Base-by-base conservation (phyloP, 768 basidiomycete species). In the Hericium erinaceus region DNA sequence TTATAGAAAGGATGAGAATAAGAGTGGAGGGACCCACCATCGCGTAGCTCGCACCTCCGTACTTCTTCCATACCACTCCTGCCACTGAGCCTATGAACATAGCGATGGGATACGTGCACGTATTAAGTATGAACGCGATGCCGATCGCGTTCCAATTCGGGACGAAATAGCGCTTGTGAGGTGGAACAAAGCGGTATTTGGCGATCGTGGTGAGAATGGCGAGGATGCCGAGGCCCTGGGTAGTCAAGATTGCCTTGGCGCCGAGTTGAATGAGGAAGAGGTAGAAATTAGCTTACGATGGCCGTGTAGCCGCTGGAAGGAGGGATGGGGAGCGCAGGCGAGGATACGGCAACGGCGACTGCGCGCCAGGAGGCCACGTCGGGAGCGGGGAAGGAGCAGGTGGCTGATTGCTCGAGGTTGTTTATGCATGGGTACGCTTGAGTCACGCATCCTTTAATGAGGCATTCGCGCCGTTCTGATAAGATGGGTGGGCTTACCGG, bases 281-380 rank as follows among this genome's bases (percentile, higher is more conserved):
- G 9, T 8, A 33, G 6, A 9, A 33, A 2, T 0, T 9, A 33
- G 33, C 33, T 33, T 33, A 61, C 81, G 61, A 85, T 81, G 40
- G 83, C 80, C 4, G 80, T 78, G 62, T 78, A 79, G 10, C 82
- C 82, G 11, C 81, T 82, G 1, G 77, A 77, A 2, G 73, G 58
- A 24, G 82, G 81, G 56, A 84, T 75, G 24, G 80, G 80, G n/a
- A 82, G 75, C 41, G 66, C 70, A 18, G 77, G 77, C 8, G 69
- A 65, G 4, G 79, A 72, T 41, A 81, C 80, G 33, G 78, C 81
- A 51, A 76, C 60, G 10, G 81, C 78, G 39, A 82, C 80, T 39
- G 81, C 81, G 38, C 73, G 72, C 82, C 82, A 83, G 1, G 81
- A 81, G 55, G 74, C 64, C 20, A 82, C 78, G 8, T 77, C 79